phyloP scores from a whole-genome alignment of 2,329 filamentous ascomycete genomes.

The Teratosphaeria pseudoeucalypti region DNA sequence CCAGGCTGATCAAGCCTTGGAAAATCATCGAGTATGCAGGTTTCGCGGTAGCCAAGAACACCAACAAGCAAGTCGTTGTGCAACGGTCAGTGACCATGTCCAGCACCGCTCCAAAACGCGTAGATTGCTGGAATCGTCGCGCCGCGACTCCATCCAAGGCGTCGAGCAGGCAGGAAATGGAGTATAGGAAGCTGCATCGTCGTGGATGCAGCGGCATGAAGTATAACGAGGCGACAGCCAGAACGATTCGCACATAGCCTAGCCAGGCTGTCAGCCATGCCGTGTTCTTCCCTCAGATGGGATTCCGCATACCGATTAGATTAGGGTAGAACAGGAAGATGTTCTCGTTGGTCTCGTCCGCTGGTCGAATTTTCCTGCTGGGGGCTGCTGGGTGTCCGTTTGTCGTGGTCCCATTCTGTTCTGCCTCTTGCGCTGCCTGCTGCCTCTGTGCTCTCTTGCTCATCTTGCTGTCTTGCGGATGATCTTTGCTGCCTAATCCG shows the following conservation, averaged over 20 bases:
- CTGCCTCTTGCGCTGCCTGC: background rate
- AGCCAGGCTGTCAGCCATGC: background rate
- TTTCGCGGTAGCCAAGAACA: constrained; percentile 90
- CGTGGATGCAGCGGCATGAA: constrained; percentile 99
- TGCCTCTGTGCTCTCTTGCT: background rate
- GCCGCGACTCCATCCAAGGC: constrained; percentile 93
- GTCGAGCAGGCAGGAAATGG: constrained; percentile 86
- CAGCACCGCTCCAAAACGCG: constrained; percentile 88
- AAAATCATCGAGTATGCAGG: constrained; percentile 90
- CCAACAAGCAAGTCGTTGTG: constrained; percentile 87
- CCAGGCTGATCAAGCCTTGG: constrained; percentile 83
- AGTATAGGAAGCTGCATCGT: constrained; percentile 85
- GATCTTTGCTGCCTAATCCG: background rate
- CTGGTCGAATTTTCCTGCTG: constrained; percentile 4
- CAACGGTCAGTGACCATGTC: constrained; percentile 99
- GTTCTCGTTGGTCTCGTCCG: constrained; percentile 37
- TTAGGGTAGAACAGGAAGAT: constrained; percentile 46
- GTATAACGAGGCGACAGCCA: constrained; percentile 81
- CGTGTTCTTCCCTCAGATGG: background rate
- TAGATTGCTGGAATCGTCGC: constrained; percentile 76
- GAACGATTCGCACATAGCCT: constrained; percentile 43
- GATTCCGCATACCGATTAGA: constrained; percentile 35
- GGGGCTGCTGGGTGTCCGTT: constrained; percentile 21
- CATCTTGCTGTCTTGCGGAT: background rate
- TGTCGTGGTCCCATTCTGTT: constrained; percentile 1